phyloP scores from a whole-genome alignment of 805 yeast genomes.

The Lipomyces kockii region DNA sequence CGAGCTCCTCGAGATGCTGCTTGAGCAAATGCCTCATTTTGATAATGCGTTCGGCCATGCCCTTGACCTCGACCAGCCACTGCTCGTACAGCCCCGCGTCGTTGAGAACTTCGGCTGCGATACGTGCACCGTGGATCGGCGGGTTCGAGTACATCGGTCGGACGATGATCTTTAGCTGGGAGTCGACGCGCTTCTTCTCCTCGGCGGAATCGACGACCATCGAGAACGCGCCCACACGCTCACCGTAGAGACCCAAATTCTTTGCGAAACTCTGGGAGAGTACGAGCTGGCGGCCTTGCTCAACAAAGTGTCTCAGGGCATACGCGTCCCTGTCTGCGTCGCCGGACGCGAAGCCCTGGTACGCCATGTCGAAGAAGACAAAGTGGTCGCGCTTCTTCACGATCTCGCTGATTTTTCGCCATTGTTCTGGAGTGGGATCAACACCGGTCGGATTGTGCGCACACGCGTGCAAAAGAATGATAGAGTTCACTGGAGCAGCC shows the following conservation, averaged over 20 bases:
- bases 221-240: slow-evolving; percentile 85
- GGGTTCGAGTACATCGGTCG: slow-evolving; percentile 93
- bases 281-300: slow-evolving; percentile 48
- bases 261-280: slow-evolving; percentile 94
- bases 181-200: slow-evolving; percentile 59
- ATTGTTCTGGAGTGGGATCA: slow-evolving; percentile 81
- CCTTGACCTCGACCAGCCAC: slow-evolving; percentile 81
- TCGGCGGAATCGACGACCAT: slow-evolving; percentile 56
- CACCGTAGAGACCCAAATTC: slow-evolving; percentile 94
- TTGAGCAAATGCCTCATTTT: slow-evolving; percentile 69
- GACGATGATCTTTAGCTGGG: slow-evolving; percentile 80
- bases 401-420: slow-evolving; percentile 74
- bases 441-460: slow-evolving; percentile 98
- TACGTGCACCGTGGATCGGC: slow-evolving; percentile 90
- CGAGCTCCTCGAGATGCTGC: slow-evolving; percentile 60
- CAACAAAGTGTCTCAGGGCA: slow-evolving; percentile 54
- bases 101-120: slow-evolving; percentile 77
- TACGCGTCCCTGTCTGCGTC: slow-evolving; percentile 73
- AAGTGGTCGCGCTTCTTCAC: slow-evolving; percentile 62
- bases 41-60: slow-evolving; percentile 79
- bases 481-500: slow-evolving; percentile 60
- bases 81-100: slow-evolving; percentile 61
- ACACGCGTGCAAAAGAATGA: slow-evolving; percentile 86
- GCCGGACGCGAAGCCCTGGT: slow-evolving; percentile 94
- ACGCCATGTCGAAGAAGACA: slow-evolving; percentile 91